Percentiles rank a stretch among this genome's conserved stretches.
Conservation (phyloP, 768 basidiomycete genomes). For the Wakefieldia striispora region DNA sequence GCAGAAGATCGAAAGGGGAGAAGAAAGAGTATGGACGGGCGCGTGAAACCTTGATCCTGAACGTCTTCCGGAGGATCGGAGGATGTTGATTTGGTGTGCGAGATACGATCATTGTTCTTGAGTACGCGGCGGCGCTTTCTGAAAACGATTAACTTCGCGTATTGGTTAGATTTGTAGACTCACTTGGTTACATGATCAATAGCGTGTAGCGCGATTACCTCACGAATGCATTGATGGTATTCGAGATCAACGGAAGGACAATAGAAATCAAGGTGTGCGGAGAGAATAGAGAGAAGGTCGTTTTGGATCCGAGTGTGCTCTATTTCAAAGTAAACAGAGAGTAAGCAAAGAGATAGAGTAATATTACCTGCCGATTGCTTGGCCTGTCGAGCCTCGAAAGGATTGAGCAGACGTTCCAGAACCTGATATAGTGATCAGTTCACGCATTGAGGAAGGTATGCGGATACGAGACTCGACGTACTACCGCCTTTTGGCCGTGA, state of each 20-base stretch:
- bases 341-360: neutral
- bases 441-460: neutral
- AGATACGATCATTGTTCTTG: slow-evolving; percentile 93
- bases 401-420: slow-evolving; percentile 51
- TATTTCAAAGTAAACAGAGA: slow-evolving; percentile 22
- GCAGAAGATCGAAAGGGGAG: slow-evolving; percentile 93
- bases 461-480: slow-evolving; percentile 8
- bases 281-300: slow-evolving; percentile 63
- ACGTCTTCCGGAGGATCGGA: slow-evolving; percentile 65
- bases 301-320: slow-evolving; percentile 58
- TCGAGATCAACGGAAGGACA: slow-evolving; percentile 65
- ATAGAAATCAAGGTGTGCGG: slow-evolving; percentile 75
- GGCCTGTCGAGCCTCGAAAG: slow-evolving; percentile 53
- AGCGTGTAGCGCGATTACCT: slow-evolving; percentile 74
- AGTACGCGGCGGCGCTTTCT: slow-evolving; percentile 90
- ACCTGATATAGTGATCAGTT: slow-evolving; percentile 39
- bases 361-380: slow-evolving; percentile 52
- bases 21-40: slow-evolving; percentile 89
- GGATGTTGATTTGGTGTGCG: slow-evolving; percentile 60
- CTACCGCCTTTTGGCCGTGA: slow-evolving; percentile 22
- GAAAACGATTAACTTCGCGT: slow-evolving; percentile 5
- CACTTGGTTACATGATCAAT: slow-evolving; percentile 91
- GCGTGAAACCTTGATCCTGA: slow-evolving; percentile 97
- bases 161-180: neutral
- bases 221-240: slow-evolving; percentile 58